These are phyloP conservation scores for Phylloboletellus chloephorus DNA, from an alignment of 1,284 basidiomycete genomes.

Conservation along the genomic window DNA sequence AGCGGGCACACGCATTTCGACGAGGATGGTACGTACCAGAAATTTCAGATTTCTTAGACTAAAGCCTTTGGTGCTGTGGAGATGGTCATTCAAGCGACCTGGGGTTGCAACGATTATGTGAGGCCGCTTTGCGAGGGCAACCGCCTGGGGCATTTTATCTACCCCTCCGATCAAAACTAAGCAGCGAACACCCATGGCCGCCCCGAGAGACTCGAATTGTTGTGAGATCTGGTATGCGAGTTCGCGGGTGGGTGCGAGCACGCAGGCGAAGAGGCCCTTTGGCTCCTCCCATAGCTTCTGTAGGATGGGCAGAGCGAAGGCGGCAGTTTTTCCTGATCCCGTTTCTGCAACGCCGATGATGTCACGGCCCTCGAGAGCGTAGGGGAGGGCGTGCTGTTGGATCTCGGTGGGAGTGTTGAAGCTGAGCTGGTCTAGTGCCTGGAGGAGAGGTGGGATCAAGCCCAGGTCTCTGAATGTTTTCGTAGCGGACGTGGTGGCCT, in stretches of 20 bases:
- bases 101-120: conserved; percentile 98
- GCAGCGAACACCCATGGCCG: conserved; percentile 90
- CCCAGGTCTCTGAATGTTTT: conserved; percentile 71
- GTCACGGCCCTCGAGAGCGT: conserved; percentile 86
- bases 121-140: conserved; percentile 89
- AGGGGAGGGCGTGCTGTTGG: conserved; percentile 85
- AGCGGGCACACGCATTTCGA: conserved; percentile 1
- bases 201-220: conserved; percentile 91
- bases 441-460: conserved; percentile 84
- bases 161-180: conserved; percentile 94
- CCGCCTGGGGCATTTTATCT: conserved; percentile 90
- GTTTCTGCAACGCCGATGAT: conserved; percentile 98
- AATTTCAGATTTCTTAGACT: conserved; percentile 85
- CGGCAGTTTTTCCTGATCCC: conserved; percentile 97
- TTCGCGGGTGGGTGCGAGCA: conserved; percentile 95
- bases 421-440: conserved; percentile 78
- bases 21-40: conserved; percentile 51
- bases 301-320: conserved; percentile 93
- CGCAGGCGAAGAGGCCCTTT: conserved; percentile 87
- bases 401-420: conserved; percentile 92
- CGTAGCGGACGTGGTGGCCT: conserved; percentile 52
- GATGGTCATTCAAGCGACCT: conserved; percentile 90
- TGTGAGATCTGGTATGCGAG: conserved; percentile 98
- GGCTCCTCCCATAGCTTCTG: conserved; percentile 98
- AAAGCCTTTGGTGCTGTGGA: conserved; percentile 99